These are phyloP conservation scores for Eucalyptus marginata DNA, from an alignment of 345 rosid genomes.

Conservation along the genomic window DNA sequence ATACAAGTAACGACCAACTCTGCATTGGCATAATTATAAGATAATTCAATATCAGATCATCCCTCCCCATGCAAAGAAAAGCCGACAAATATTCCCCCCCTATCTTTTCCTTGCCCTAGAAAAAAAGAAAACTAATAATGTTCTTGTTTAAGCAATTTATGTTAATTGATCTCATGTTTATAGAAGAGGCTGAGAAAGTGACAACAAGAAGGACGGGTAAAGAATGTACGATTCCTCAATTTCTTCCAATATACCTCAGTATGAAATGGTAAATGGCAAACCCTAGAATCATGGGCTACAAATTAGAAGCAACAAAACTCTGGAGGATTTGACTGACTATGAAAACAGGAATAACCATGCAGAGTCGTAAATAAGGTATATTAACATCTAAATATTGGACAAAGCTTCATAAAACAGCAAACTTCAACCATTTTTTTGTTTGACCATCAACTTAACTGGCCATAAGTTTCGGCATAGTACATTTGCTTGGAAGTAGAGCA, in stretches of 20 bases:
- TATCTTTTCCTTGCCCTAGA: background rate
- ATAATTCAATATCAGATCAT: background rate
- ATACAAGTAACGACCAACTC: background rate
- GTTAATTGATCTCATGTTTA: background rate
- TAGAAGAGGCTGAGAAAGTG: background rate
- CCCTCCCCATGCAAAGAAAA: background rate
- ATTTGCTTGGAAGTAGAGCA: background rate
- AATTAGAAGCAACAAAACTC: background rate
- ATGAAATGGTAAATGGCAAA: background rate
- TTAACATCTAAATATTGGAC: background rate
- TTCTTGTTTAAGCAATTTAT: background rate
- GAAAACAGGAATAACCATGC: background rate
- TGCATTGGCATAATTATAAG: background rate
- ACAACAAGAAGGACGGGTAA: background rate
- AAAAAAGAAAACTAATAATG: background rate
- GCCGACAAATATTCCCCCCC: fast-evolving
- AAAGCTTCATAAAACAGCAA: background rate
- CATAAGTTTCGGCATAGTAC: background rate
- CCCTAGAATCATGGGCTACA: background rate
- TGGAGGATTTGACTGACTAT: background rate
- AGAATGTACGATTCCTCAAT: background rate
- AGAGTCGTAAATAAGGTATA: background rate
- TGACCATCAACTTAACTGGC: background rate
- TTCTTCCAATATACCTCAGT: background rate
- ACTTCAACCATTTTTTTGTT: background rate